Percentiles rank a stretch among this genome's conserved stretches.
phyloP scores from a whole-genome alignment of 306 rosid genomes.

The Prunus salicina region DNA sequence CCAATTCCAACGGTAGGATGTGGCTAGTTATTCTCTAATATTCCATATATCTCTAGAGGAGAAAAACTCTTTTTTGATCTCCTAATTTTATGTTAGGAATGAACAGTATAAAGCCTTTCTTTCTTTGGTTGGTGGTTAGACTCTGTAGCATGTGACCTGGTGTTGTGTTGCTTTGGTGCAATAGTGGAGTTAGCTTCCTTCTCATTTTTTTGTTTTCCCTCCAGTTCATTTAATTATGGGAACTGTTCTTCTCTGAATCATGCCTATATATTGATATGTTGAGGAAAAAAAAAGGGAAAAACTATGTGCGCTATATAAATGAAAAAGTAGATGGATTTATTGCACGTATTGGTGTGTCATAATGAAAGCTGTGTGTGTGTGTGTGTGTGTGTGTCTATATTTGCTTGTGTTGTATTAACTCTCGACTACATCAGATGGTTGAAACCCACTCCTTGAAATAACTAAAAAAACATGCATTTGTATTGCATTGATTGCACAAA shows the following conservation, averaged over 20 bases:
- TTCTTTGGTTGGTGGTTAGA: not conserved
- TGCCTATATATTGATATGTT: not conserved
- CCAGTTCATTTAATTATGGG: not conserved
- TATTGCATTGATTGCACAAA: not conserved
- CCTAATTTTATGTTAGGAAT: not conserved
- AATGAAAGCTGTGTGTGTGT: no score
- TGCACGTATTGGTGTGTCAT: no score
- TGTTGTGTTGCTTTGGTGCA: not conserved
- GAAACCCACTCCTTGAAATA: not conserved
- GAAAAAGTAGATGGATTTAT: no score
- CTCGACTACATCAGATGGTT: not conserved
- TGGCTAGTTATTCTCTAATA: not conserved
- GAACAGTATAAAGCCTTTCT: not conserved
- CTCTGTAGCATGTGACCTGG: not conserved
- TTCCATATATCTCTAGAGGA: no score
- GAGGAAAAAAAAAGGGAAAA: not conserved
- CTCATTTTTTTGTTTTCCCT: not conserved
- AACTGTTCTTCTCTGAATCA: not conserved
- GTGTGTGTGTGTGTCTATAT: no score
- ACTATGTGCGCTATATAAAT: not conserved
- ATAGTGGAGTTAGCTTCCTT: not conserved
- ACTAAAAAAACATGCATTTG: not conserved
- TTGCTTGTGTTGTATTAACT: not conserved
- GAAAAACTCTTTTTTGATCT: not conserved
- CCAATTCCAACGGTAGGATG: not conserved